These are phyloP conservation scores for Tetracladium marchalianum DNA, from an alignment of 495 filamentous ascomycete species.

Conservation along the genomic window DNA sequence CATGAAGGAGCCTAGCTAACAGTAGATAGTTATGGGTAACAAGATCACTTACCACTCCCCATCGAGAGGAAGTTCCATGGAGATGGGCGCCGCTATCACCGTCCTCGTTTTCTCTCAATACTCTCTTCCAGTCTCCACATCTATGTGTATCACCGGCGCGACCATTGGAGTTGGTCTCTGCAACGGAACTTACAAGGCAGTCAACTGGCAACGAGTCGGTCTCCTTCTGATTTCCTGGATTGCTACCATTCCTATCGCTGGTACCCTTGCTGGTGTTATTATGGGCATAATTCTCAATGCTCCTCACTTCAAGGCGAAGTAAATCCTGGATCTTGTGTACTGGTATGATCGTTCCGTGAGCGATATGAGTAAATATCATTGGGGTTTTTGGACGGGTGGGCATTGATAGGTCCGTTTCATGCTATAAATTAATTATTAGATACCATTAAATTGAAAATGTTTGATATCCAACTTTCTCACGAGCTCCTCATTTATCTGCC, in stretches of 20 bases:
- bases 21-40: conserved; percentile 42
- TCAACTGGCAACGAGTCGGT: conserved; percentile 51
- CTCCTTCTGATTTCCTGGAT: conserved; percentile 51
- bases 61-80: conserved; percentile 57
- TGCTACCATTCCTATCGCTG: conserved; percentile 45
- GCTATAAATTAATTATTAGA: too few species aligned
- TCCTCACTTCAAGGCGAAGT: conserved; percentile 22
- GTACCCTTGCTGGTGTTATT: conserved; percentile 44
- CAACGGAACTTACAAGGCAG: conserved; percentile 44
- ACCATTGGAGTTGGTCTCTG: conserved; percentile 54
- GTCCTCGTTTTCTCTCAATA: conserved; percentile 54
- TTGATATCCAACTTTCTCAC: too few species aligned
- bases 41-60: conserved; percentile 60
- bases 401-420: too few species aligned
- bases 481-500: too few species aligned
- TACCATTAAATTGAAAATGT: too few species aligned
- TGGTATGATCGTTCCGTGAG: too few species aligned
- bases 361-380: too few species aligned
- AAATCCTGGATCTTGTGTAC: too few species aligned
- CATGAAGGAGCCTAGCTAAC: too few species aligned
- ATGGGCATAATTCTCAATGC: conserved; percentile 51
- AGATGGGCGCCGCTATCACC: conserved; percentile 59
- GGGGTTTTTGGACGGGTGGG: too few species aligned
- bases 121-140: conserved; percentile 47
- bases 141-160: conserved; percentile 52